Evolutionary conservation across 2,329 filamentous ascomycete species (phyloP), one percentile per base, ranked within the genome.

Genomic region (Tolypocladium tundrense): DNA sequence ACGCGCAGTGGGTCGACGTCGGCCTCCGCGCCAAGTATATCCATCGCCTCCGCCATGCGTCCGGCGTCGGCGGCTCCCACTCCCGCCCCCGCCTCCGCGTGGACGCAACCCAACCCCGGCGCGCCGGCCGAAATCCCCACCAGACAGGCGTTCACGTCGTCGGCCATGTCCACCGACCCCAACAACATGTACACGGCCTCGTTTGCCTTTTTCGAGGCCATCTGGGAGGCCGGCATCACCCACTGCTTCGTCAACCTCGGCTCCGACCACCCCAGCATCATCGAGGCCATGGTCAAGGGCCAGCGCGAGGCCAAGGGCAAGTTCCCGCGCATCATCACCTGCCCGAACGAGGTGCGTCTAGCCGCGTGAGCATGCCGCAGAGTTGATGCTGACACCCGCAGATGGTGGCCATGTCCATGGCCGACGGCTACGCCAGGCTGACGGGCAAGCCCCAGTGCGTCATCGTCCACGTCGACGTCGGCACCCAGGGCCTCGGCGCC

Each of bases 391-490:
- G 27, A 31, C 35, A 11, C 16, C 1, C 3, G 13, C 61, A 90
- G 85, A 92, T 92, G 88, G 88, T 92, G 8, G 89, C 89, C 33
- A 81, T 93, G 65, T 92, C 88, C 59, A 90, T 91, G 86, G 89
- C 89, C 16, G 89, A 93, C 69, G 89, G 89, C 55, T 91, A 89
- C 67, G 88, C 89, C 42, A 81, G 88, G 37, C 71, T 89, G 42
- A 90, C 86, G 7, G 83, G 83, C 56, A 83, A 88, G 63, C 87
- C 88, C 0, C 88, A 92, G 72, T 87, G 83, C 60, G 88, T 92
- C 14, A 87, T 92, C 61, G 82, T 92, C 2, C 88, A 92, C 66
- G 88, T 92, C 58, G 88, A 93, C 64, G 88, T 92, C 21, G 89
- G 89, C 33, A 93, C 89, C 0, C 89, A 92, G 70, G 88, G 86